Evolutionary conservation across 179 eudicot species (phyloP).

Genomic region (Spinacia oleracea): DNA sequence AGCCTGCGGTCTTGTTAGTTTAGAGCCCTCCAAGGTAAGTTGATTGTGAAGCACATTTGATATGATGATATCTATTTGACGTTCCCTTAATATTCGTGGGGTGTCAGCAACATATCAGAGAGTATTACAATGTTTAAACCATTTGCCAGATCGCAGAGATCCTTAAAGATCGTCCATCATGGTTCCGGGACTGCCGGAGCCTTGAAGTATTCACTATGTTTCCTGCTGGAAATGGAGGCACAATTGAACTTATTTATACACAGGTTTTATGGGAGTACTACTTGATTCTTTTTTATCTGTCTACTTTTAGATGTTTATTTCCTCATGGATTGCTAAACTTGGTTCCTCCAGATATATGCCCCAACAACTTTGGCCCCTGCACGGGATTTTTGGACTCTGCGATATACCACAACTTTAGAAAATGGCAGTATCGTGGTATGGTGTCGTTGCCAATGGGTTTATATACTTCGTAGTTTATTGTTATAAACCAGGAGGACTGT

Average conservation of each 20-base stretch:
- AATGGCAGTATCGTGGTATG: constrained; percentile 93
- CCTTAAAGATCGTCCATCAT: constrained; percentile 92
- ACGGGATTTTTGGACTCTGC: constrained; percentile 91
- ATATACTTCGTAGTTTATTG: background rate
- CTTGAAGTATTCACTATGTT: constrained; percentile 80
- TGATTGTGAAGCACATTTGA: background rate
- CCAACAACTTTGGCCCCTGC: constrained; percentile 97
- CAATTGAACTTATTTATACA: constrained; percentile 82
- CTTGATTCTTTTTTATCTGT: background rate
- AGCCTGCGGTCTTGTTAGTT: constrained; percentile 96
- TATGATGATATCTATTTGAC: background rate
- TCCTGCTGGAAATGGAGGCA: constrained; percentile 90
- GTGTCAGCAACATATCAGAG: background rate
- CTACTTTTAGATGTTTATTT: background rate
- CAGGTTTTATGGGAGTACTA: constrained; percentile 47
- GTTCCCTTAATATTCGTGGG: background rate
- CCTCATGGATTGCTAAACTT: background rate
- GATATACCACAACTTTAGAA: constrained; percentile 83
- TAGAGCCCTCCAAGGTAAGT: constrained; percentile 89
- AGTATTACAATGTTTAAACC: constrained; percentile 4
- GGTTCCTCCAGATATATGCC: constrained; percentile 66
- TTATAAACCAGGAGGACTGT: background rate
- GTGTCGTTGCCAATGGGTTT: background rate
- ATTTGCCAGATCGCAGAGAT: constrained; percentile 75
- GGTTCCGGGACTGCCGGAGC: constrained; percentile 97